Evolutionary conservation across 2,329 filamentous ascomycete species (phyloP).

Genomic region (Microdochium nivale): DNA sequence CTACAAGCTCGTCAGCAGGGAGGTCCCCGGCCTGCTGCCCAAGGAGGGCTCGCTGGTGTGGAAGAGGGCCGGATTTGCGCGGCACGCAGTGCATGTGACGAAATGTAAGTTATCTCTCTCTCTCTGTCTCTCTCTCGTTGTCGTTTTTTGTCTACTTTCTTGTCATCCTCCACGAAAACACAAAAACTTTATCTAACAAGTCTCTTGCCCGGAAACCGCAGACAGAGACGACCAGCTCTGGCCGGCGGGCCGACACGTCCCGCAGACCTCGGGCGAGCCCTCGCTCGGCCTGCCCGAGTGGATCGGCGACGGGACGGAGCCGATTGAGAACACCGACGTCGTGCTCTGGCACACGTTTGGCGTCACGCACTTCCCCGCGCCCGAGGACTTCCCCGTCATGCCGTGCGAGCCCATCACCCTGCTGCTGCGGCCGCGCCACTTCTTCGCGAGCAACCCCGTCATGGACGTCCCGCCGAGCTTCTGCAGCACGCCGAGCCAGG

Average conservation of each 20-base stretch:
- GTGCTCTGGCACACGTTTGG: slow-evolving; percentile 95
- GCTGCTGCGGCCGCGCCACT: slow-evolving; percentile 70
- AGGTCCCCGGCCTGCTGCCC: slow-evolving; percentile 70
- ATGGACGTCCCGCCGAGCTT: slow-evolving; percentile 75
- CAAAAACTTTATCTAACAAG: neutral
- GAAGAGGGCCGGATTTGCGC: slow-evolving; percentile 81
- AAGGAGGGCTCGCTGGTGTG: slow-evolving; percentile 77
- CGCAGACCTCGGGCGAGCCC: slow-evolving; percentile 76
- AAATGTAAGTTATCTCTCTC: slow-evolving; percentile 53
- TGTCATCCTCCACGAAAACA: neutral
- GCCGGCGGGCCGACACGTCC: slow-evolving; percentile 79
- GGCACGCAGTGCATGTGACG: slow-evolving; percentile 82
- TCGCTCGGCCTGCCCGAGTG: slow-evolving; percentile 65
- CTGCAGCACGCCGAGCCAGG: slow-evolving; percentile 61
- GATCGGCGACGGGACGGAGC: slow-evolving; percentile 62
- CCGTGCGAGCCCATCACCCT: slow-evolving; percentile 78
- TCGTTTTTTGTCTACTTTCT: neutral
- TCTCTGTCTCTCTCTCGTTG: neutral
- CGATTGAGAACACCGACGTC: slow-evolving; percentile 73
- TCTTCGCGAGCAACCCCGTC: slow-evolving; percentile 72
- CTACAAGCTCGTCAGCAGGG: slow-evolving; percentile 85
- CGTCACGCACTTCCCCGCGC: slow-evolving; percentile 78
- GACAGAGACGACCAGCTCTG: slow-evolving; percentile 76
- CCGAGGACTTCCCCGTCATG: slow-evolving; percentile 92
- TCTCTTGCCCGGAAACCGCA: too few species aligned